phyloP scores from a whole-genome alignment of 768 basidiomycete genomes.

The Boletales sp. region DNA sequence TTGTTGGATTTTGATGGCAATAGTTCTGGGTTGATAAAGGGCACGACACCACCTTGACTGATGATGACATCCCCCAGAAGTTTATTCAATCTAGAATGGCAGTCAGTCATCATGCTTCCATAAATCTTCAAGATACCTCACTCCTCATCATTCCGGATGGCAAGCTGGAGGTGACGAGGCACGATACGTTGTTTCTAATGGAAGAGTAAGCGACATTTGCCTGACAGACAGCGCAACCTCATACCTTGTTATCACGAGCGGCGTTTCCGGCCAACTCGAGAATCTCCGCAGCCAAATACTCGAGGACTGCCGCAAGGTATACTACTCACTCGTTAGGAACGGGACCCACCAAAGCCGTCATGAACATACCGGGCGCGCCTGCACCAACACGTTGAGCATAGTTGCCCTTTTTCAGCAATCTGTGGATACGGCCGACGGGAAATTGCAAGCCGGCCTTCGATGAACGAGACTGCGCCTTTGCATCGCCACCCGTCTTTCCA shows the following conservation, averaged over 20 bases:
- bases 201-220: background rate
- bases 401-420: constrained; percentile 70
- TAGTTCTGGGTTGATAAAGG: constrained; percentile 53
- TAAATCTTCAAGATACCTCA: constrained; percentile 26
- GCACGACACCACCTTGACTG: constrained; percentile 74
- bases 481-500: constrained; percentile 47
- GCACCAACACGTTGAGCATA: constrained; percentile 69
- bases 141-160: constrained; percentile 76
- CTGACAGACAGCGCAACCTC: background rate
- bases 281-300: constrained; percentile 85
- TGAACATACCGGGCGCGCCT: constrained; percentile 56
- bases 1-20: constrained; percentile 44
- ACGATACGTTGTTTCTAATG: constrained; percentile 68
- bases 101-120: background rate
- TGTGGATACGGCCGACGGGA: constrained; percentile 81
- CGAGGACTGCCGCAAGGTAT: constrained; percentile 81
- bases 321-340: constrained; percentile 38
- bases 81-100: constrained; percentile 44
- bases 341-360: background rate
- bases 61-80: constrained; percentile 63
- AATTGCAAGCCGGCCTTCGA: constrained; percentile 63
- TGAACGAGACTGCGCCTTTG: constrained; percentile 67
- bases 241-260: constrained; percentile 68
- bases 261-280: constrained; percentile 81
- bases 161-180: constrained; percentile 73